A percentile compares a stretch with the other conserved stretches of the same genome.
phyloP scores from a whole-genome alignment of 768 basidiomycete genomes.

The Leucocoprinus sp. region DNA sequence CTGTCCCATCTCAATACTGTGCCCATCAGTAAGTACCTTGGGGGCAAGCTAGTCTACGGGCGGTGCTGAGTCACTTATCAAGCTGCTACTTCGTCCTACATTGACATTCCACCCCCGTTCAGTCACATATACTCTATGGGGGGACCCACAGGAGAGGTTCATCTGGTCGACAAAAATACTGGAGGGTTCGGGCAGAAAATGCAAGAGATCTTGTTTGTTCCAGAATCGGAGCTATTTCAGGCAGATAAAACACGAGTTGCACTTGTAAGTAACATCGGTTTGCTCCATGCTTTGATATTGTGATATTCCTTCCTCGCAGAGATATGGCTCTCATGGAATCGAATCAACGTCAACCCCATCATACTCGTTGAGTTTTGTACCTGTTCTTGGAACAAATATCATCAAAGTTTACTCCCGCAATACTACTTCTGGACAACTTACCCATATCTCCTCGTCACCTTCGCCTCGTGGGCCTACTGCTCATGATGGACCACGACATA shows the following conservation, averaged over 20 bases:
- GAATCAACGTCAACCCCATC: conserved; percentile 31
- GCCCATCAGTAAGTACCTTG: conserved; percentile 37
- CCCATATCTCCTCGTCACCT: conserved; percentile 26
- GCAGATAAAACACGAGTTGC: conserved; percentile 46
- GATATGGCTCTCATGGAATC: conserved; percentile 44
- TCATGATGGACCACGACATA: conserved; percentile 43
- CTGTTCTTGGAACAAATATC: conserved; percentile 38
- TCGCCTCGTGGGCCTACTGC: conserved; percentile 30
- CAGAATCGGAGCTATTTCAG: conserved; percentile 28
- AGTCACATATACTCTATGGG: conserved; percentile 42
- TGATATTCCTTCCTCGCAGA: too few relatives aligned
- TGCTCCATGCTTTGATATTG: too few relatives aligned
- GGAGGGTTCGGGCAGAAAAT: conserved; percentile 35
- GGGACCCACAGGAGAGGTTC: conserved; percentile 44
- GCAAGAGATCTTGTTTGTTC: conserved; percentile 41
- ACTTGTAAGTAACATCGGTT: conserved; percentile 25
- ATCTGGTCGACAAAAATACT: conserved; percentile 25
- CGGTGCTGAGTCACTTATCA: too few relatives aligned
- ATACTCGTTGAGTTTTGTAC: conserved; percentile 34
- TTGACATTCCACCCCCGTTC: conserved; percentile 38
- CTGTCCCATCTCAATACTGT: conserved; percentile 34
- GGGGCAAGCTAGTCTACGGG: too few relatives aligned
- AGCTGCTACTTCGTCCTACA: conserved; percentile 51
- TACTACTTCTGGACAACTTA: conserved; percentile 23
- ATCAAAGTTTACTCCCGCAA: conserved; percentile 40